These are phyloP conservation scores for Suillus occidentalis DNA, from an alignment of 768 basidiomycete genomes.

Conservation along the genomic window DNA sequence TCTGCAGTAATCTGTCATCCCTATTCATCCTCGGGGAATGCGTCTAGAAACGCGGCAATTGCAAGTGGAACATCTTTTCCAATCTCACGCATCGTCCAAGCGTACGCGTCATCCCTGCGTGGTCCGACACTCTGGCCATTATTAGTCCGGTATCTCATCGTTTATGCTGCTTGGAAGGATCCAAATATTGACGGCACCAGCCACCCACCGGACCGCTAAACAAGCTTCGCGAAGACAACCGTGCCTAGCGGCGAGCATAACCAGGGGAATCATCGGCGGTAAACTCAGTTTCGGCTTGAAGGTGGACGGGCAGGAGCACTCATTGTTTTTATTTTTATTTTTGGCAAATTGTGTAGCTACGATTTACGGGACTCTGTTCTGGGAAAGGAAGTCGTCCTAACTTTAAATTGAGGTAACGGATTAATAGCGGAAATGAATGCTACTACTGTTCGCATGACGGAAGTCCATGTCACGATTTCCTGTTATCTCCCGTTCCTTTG, in stretches of 20 bases:
- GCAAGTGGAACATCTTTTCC: constrained; percentile 50
- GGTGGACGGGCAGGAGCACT: constrained; percentile 76
- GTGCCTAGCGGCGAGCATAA: constrained; percentile 64
- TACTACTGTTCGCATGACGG: constrained; percentile 69
- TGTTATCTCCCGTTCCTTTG: constrained; percentile 76
- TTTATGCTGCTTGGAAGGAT: constrained; percentile 52
- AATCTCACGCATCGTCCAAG: constrained; percentile 47
- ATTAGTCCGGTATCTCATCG: constrained; percentile 54
- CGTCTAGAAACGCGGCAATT: constrained; percentile 60
- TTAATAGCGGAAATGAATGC: constrained; percentile 24
- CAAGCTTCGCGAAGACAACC: constrained; percentile 71
- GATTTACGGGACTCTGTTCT: neutral
- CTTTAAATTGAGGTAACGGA: constrained; percentile 11
- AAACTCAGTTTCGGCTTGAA: constrained; percentile 93
- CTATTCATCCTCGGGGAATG: constrained; percentile 67
- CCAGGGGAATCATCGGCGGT: constrained; percentile 78
- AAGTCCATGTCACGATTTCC: constrained; percentile 67
- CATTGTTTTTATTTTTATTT: constrained; percentile 9
- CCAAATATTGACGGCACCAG: constrained; percentile 58
- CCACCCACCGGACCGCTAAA: constrained; percentile 89
- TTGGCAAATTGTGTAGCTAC: neutral
- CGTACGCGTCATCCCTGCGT: constrained; percentile 44
- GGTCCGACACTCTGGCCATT: constrained; percentile 47
- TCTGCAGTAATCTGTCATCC: constrained; percentile 50
- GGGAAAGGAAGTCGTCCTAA: constrained; percentile 11